These are phyloP conservation scores for Clavispora phyllophila DNA, from an alignment of 805 yeast genomes.

Conservation along the genomic window DNA sequence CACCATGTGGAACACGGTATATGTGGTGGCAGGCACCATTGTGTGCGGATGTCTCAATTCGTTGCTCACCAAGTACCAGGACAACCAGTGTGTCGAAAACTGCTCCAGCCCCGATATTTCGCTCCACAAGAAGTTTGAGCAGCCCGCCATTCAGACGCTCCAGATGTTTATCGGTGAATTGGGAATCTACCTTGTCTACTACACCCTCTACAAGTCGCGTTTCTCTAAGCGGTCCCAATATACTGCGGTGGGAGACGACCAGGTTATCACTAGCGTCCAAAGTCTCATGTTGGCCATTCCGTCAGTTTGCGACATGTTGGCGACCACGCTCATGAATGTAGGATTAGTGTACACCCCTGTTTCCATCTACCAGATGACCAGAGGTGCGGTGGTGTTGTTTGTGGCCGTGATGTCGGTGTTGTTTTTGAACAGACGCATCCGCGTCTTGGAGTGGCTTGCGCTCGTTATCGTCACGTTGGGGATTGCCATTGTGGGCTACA, in stretches of 20 bases:
- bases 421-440: constrained; percentile 51
- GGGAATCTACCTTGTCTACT: constrained; percentile 41
- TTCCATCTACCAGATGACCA: constrained; percentile 79
- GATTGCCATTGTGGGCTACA: constrained; percentile 65
- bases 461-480: constrained; percentile 63
- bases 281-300: constrained; percentile 46
- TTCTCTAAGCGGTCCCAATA: constrained; percentile 10
- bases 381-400: constrained; percentile 71
- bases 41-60: constrained; percentile 71
- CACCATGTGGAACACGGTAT: constrained; percentile 10
- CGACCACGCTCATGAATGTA: constrained; percentile 72
- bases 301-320: constrained; percentile 64
- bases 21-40: constrained; percentile 46
- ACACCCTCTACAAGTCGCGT: constrained; percentile 20
- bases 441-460: constrained; percentile 64
- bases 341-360: constrained; percentile 74
- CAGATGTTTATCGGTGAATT: constrained; percentile 81
- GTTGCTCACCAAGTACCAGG: constrained; percentile 69
- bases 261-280: background rate
- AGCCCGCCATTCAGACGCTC: constrained; percentile 72
- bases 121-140: constrained; percentile 53
- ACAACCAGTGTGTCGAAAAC: constrained; percentile 60
- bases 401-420: constrained; percentile 68
- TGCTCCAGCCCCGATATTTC: constrained; percentile 44
- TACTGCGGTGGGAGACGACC: constrained; percentile 1